These are phyloP conservation scores for Fusarium sterilihyphosum DNA, from an alignment of 2,329 filamentous ascomycete genomes.

Conservation along the genomic window DNA sequence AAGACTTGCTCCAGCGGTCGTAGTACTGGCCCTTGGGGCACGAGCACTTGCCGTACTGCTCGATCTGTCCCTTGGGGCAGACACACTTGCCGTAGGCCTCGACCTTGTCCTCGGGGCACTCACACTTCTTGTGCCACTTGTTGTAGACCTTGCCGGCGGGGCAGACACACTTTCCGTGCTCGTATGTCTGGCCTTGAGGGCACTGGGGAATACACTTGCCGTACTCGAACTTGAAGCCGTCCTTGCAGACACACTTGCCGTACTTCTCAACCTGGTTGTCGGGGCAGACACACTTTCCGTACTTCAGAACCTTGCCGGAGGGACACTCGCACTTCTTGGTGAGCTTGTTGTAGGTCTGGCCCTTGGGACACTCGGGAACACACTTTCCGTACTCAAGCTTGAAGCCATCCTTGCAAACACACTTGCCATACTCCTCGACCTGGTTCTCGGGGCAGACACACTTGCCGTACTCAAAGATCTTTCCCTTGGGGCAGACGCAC, in stretches of 20 bases:
- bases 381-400: constrained; percentile 21
- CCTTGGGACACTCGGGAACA: constrained; percentile 1
- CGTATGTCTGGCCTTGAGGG: background rate
- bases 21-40: constrained; percentile 34
- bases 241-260: constrained; percentile 8
- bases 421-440: background rate
- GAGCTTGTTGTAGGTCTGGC: background rate
- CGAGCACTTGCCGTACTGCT: constrained; percentile 19
- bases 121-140: constrained; percentile 15
- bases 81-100: constrained; percentile 16
- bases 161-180: constrained; percentile 21
- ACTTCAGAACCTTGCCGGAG: background rate
- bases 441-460: constrained; percentile 13
- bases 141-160: constrained; percentile 13
- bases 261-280: background rate
- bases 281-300: constrained; percentile 13
- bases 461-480: constrained; percentile 15
- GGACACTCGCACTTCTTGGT: constrained; percentile 20
- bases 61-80: constrained; percentile 18
- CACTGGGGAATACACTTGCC: constrained; percentile 17
- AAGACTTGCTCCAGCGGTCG: constrained; percentile 26
- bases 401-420: constrained; percentile 9
- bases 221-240: constrained; percentile 8
- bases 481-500: constrained; percentile 29
- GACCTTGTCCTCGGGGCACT: constrained; percentile 16